These are phyloP conservation scores for Ascochyta fabae DNA, from an alignment of 2,329 filamentous ascomycete species.

Conservation along the genomic window DNA sequence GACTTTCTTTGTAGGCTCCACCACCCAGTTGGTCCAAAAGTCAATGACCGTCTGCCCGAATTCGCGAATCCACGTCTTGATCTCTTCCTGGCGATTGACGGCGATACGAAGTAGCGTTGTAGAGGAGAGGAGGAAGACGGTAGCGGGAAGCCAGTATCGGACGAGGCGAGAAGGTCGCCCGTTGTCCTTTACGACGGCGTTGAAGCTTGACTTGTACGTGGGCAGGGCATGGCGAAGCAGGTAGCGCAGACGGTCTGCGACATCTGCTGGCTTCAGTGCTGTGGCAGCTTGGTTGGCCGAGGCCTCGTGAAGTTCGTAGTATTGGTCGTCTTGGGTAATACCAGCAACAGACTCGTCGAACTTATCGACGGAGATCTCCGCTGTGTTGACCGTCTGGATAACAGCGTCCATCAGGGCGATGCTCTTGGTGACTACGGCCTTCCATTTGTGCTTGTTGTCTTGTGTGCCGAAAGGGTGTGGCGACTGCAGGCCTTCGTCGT, in stretches of 20 bases:
- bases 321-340: slow-evolving; percentile 60
- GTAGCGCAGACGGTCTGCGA: slow-evolving; percentile 70
- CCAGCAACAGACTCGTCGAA: slow-evolving; percentile 64
- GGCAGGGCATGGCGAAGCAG: slow-evolving; percentile 75
- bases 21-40: slow-evolving; percentile 96
- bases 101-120: slow-evolving; percentile 84
- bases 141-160: slow-evolving; percentile 86
- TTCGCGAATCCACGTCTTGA: slow-evolving; percentile 79
- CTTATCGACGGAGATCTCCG: slow-evolving; percentile 62
- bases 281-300: slow-evolving; percentile 43
- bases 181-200: slow-evolving; percentile 64
- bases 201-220: slow-evolving; percentile 66
- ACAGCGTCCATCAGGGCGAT: slow-evolving; percentile 88
- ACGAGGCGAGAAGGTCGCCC: slow-evolving; percentile 77
- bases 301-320: slow-evolving; percentile 52
- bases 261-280: slow-evolving; percentile 56
- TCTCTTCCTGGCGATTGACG: slow-evolving; percentile 75
- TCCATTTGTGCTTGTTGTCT: slow-evolving; percentile 65
- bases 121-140: slow-evolving; percentile 73
- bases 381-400: slow-evolving; percentile 70
- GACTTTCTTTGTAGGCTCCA: slow-evolving; percentile 82
- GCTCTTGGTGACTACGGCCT: slow-evolving; percentile 77
- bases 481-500: slow-evolving; percentile 62
- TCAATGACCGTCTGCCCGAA: slow-evolving; percentile 80
- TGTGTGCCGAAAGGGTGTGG: slow-evolving; percentile 53